phyloP scores from a whole-genome alignment of 2,329 filamentous ascomycete genomes.

The Conoideocrella luteorostrata region DNA sequence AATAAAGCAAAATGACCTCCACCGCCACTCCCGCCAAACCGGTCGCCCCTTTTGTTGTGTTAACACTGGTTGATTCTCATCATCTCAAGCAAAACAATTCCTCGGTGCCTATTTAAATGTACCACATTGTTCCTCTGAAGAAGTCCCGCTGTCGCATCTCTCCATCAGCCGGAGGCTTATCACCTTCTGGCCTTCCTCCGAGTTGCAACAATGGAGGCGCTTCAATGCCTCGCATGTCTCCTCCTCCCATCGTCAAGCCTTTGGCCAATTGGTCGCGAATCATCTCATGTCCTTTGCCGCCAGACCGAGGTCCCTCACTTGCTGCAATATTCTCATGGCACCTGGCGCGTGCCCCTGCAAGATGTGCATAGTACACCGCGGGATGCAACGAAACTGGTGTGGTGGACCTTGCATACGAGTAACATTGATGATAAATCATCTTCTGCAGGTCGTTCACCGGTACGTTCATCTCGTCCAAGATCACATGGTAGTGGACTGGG shows the following conservation, averaged over 20 bases:
- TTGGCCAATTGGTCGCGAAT: slow-evolving; percentile 33
- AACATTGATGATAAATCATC: slow-evolving; percentile 92
- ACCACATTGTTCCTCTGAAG: slow-evolving; percentile 38
- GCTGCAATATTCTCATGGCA: slow-evolving; percentile 57
- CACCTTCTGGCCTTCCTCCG: slow-evolving; percentile 18
- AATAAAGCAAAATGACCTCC: slow-evolving; percentile 21
- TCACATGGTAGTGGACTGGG: slow-evolving; percentile 86
- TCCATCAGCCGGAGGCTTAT: slow-evolving; percentile 16
- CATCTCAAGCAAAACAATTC: slow-evolving; percentile 6
- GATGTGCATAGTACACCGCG: slow-evolving; percentile 91
- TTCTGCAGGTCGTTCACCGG: slow-evolving; percentile 66
- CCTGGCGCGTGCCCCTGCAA: slow-evolving; percentile 74
- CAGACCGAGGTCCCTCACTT: slow-evolving; percentile 37
- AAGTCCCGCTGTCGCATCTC: slow-evolving; percentile 29
- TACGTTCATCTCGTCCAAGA: slow-evolving; percentile 72
- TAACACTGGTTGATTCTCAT: slow-evolving; percentile 6
- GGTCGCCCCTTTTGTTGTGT: slow-evolving; percentile 25
- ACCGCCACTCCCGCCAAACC: slow-evolving; percentile 28
- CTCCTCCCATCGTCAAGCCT: slow-evolving; percentile 21
- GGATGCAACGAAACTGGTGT: slow-evolving; percentile 87
- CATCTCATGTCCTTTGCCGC: slow-evolving; percentile 38
- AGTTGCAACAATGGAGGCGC: slow-evolving; percentile 25
- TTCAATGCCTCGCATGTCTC: slow-evolving; percentile 16
- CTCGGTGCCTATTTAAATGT: slow-evolving; percentile 22
- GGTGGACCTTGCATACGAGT: slow-evolving; percentile 86